Base-by-base conservation (phyloP, 352 stramenopile species). In the Phytophthora pseudosyringae region DNA sequence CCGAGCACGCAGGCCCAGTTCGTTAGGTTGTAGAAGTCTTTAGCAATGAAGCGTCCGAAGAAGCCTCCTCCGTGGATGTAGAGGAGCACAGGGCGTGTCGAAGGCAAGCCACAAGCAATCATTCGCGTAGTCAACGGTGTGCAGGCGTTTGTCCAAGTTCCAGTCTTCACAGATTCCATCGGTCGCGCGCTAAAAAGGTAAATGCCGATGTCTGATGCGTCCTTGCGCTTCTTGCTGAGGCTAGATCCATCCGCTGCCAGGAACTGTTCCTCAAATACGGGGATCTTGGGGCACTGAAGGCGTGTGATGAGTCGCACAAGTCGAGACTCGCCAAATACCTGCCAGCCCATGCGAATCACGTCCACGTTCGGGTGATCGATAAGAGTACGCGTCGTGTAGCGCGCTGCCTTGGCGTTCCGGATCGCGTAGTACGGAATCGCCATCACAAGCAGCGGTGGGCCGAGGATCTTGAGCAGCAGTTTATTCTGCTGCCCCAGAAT, bases 21-120 rank as follows among this genome's bases (percentile, higher is more conserved):
- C 1, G 81, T 90, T 53, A 95, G 46, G 39, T 90, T 93, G 44
- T 89, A 77, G 8, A 88, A 86, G 57, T 96, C 89, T 50, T 93
- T 93, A 9, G 86, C 88, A 54, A 96, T 90, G 63, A 95, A 95
- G n/a, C 86, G 80, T 0, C 84, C 88, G 40, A 97, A 94, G 59
- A 95, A 97, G 2, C 88, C 89, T 10, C 89, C 89, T 18, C 89
- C 89, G 41, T 97, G 89, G 32, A 96, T 88, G 51, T 97, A 97
- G 10, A 97, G 64, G 0, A 97, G 71, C 44, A 96, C 89, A 0
- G 86, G 88, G 0, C 82, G 73, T 8, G 80, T 71, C 2, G 77
- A 79, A 0, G 88, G 88, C 26, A 96, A 73, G 0, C 88, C 88
- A 21, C 85, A 91, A 3, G 71, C 69, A 21, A 91, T 80, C 84